Conservation (phyloP, 345 rosid genomes). For the Jatropha curcas region DNA sequence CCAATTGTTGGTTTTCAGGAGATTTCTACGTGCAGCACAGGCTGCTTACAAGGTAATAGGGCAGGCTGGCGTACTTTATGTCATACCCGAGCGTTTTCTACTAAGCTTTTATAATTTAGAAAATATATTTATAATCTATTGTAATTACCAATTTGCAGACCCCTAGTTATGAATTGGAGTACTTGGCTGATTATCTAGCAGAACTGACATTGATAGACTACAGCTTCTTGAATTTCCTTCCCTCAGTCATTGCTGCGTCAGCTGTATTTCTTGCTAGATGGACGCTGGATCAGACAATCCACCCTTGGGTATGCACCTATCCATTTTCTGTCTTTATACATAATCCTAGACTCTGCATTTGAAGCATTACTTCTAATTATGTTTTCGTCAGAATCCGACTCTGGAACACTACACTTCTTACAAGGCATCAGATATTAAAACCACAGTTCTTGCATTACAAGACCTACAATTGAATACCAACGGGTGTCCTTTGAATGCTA, state of each 20-base stretch:
- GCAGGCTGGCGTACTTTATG: neutral
- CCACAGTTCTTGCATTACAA: conserved; percentile 54
- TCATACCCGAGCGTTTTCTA: neutral
- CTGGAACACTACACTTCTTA: conserved; percentile 76
- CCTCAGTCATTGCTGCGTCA: conserved; percentile 86
- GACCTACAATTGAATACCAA: conserved; percentile 63
- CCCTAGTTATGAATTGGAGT: conserved; percentile 70
- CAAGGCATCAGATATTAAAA: conserved; percentile 61
- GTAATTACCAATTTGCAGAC: conserved; percentile 49
- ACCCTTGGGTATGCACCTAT: conserved; percentile 76
- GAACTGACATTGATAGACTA: conserved; percentile 73
- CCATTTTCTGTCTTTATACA: neutral
- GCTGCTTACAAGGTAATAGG: conserved; percentile 60
- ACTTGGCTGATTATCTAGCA: conserved; percentile 71
- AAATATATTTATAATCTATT: conserved; percentile 15
- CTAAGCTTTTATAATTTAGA: neutral
- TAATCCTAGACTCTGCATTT: conserved; percentile 10
- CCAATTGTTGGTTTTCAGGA: conserved; percentile 47
- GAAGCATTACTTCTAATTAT: conserved; percentile 9
- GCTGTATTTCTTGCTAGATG: conserved; percentile 90
- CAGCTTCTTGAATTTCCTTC: conserved; percentile 62
- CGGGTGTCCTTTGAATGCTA: conserved; percentile 66
- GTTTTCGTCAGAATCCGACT: conserved; percentile 61
- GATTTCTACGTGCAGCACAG: conserved; percentile 87
- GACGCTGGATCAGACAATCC: conserved; percentile 77